phyloP scores from a whole-genome alignment of 495 filamentous ascomycete genomes.

The Hypoxylon subgilvum region DNA sequence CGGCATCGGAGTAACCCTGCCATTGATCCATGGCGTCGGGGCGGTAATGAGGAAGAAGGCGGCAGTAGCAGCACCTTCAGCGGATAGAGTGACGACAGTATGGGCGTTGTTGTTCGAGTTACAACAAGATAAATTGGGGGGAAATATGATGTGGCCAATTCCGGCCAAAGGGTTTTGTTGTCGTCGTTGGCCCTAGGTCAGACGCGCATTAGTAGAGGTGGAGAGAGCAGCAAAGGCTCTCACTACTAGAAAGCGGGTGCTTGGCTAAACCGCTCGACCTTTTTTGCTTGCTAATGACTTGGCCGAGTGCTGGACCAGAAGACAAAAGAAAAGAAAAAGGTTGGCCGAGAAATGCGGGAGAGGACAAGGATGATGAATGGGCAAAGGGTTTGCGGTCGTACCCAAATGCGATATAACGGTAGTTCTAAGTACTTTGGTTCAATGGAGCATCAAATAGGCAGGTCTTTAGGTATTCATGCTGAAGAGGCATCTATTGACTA shows the following conservation, averaged over 20 bases:
- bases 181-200: slow-evolving; percentile 24
- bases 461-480: slow-evolving; percentile 38
- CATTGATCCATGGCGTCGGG: slow-evolving; percentile 63
- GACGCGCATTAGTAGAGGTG: slow-evolving; percentile 30
- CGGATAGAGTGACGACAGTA: slow-evolving; percentile 9
- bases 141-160: slow-evolving; percentile 31
- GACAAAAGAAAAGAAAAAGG: slow-evolving; percentile 29
- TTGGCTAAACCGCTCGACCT: slow-evolving; percentile 16
- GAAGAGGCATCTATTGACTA: background rate
- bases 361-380: slow-evolving; percentile 38
- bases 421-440: slow-evolving; percentile 19
- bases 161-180: slow-evolving; percentile 26
- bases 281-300: slow-evolving; percentile 16
- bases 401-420: slow-evolving; percentile 40
- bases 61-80: slow-evolving; percentile 13
- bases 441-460: background rate
- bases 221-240: slow-evolving; percentile 29
- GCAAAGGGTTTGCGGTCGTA: slow-evolving; percentile 26
- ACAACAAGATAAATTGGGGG: slow-evolving; percentile 31
- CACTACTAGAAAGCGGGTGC: slow-evolving; percentile 16
- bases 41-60: slow-evolving; percentile 21
- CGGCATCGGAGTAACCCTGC: slow-evolving; percentile 57
- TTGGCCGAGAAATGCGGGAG: slow-evolving; percentile 28
- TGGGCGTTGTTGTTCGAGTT: slow-evolving; percentile 12
- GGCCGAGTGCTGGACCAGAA: slow-evolving; percentile 29